Base-by-base conservation (phyloP, 2,329 filamentous ascomycete genomes). In the Fusarium goolgardi region DNA sequence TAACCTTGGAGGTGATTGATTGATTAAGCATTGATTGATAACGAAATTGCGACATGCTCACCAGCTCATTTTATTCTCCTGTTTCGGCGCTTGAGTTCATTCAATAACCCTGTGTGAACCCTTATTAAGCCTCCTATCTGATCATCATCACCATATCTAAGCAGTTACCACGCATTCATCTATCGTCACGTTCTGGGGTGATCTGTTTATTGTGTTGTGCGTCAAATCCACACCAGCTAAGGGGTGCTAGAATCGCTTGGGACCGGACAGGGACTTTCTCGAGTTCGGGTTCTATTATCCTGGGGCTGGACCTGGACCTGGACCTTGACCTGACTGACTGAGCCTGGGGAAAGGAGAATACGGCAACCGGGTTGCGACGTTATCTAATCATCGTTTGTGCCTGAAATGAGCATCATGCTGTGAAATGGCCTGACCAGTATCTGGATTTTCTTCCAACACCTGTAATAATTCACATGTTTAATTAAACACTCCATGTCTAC, bases 21-120 rank as follows among this genome's bases (percentile, higher is more conserved):
- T 67, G 63, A 63, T 67, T 67, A 63, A 55, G 50, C 63, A 63
- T 59, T 63, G 67, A 69, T 69, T 69, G 67, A 69, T 69, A 70
- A 69, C 51, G 29, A 55, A 37, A 67, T 63, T 67, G 37, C 53
- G 32, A 41, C 46, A 65, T 52, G 43, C 27, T 34, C 9, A 39
- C 13, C 13, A 27, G 5, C 13, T 51, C 47, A 51, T 20, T 40
- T 21, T 25, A 51, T 13, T 20, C 29, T 51, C 56, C 62, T 63
- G 47, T 56, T 63, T 56, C 54, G 57, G 66, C 55, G 52, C 50
- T 53, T 32, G 21, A 8, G 49, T 52, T 29, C 27, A 18, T n/a
- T 35, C 46, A 23, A 49, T 4, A 49, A 41, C 27, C 37, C 25
- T 31, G 44, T 37, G 32, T 34, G 35, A 45, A 49, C 31, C 21